Evolutionary conservation across 345 rosid genomes (phyloP).

Genomic region (Geranium brycei): DNA sequence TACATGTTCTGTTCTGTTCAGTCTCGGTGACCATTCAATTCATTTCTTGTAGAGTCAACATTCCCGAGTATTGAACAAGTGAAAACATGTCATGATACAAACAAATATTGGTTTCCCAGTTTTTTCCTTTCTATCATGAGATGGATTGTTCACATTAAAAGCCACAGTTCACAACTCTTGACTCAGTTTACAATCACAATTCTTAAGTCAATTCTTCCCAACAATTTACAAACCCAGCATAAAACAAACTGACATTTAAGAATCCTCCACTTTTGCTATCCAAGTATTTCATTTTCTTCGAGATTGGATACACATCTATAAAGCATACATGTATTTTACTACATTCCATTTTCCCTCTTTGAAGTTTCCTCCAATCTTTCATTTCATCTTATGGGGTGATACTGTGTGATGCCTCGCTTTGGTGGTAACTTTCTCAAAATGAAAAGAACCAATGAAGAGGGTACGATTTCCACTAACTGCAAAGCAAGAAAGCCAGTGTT

Average conservation of each 20-base stretch:
- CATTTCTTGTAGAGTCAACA: no score
- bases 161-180: not conserved
- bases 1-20: no score
- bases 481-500: conserved; percentile 1
- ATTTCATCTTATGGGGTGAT: conserved; percentile 70
- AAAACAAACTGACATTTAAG: not conserved
- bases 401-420: conserved; percentile 68
- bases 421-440: conserved; percentile 92
- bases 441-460: conserved; percentile 73
- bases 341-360: conserved; percentile 3
- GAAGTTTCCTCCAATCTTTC: conserved; percentile 23
- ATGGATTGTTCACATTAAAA: no score
- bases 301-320: not conserved
- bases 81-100: no score
- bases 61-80: no score
- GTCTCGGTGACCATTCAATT: no score
- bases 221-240: not conserved
- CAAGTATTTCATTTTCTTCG: not conserved
- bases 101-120: no score
- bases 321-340: not conserved
- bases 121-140: no score
- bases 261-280: not conserved
- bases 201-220: not conserved
- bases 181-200: not conserved
- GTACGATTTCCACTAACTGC: conserved; percentile 86